Evolutionary conservation across 2,329 filamentous ascomycete species (phyloP), one percentile per base, ranked within the genome.

Genomic region (Plectosphaerella plurivora): DNA sequence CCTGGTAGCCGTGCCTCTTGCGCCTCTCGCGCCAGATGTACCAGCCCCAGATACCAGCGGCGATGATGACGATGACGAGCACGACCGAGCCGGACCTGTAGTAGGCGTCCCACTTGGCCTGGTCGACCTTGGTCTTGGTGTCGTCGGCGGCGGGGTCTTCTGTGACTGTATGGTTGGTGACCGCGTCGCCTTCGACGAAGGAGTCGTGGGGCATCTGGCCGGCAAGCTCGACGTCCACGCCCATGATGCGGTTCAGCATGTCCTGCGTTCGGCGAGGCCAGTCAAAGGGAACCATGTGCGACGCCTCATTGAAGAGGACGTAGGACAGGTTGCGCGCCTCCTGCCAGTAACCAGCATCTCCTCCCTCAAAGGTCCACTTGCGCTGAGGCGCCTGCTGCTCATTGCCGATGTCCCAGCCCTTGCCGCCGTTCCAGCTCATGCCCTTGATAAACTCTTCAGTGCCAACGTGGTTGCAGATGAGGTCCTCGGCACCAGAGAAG

Each of bases 251-350:
- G 70, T 99, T 93, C 15, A 99, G 84, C 94, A 99, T 99, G 68
- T 97, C 94, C 56, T 93, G 84, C 18, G 86, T 88, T 55, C 91
- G 87, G 47, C 91, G 85, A 1, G 93, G 87, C 61, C 88, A 89
- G 69, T 99, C 93, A 64, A 94, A 97, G 1, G 94, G 95, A 1
- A 99, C 94, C 94, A 99, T 99, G 70, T 99, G 94, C 48, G 89
- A 96, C 15, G 91, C 86, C 68, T 99, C 96, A 76, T 96, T 90
- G 72, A 97, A 96, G 41, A 95, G 78, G 33, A 99, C 86, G 65
- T 99, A 99, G 1, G 94, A 97, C 55, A 99, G 73, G 71, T 99
- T 99, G 59, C 95, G 86, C 2, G 94, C 93, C 67, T 91, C 84
- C 70, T 99, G 95, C 78, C 93, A 99, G 65, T 95, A 90, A 22